Percentiles rank a stretch among this genome's conserved stretches.
Conservation (phyloP, 2,329 filamentous ascomycete genomes). For the Trichoderma sp. region DNA sequence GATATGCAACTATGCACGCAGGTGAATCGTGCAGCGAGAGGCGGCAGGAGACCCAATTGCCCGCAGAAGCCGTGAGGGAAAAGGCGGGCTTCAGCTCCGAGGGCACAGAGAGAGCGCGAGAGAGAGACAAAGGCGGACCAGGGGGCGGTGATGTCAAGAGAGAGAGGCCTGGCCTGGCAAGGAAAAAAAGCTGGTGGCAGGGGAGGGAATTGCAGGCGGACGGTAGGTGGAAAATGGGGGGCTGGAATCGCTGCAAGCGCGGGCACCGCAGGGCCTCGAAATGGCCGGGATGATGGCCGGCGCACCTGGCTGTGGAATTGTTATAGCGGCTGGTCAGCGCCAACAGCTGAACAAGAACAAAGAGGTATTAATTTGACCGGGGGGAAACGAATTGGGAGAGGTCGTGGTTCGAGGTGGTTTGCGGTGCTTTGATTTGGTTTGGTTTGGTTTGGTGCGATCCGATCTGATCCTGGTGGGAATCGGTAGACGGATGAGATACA, state of each 20-base stretch:
- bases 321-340: constrained; percentile 11
- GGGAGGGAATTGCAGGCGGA: background rate
- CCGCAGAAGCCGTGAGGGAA: constrained; percentile 6
- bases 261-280: constrained; percentile 6
- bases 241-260: constrained; percentile 26
- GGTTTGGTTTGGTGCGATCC: too few relatives aligned
- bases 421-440: too few relatives aligned
- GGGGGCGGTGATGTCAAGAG: constrained; percentile 25
- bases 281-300: background rate
- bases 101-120: constrained; percentile 9
- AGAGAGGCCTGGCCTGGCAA: too few relatives aligned
- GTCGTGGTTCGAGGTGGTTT: too few relatives aligned
- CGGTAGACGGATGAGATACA: too few relatives aligned
- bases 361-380: too few relatives aligned
- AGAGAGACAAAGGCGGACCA: constrained; percentile 13
- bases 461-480: too few relatives aligned
- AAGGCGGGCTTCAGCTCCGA: constrained; percentile 20
- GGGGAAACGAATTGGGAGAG: too few relatives aligned
- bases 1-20: constrained; percentile 15
- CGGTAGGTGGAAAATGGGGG: constrained; percentile 30
- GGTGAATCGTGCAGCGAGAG: constrained; percentile 23
- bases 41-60: constrained; percentile 26
- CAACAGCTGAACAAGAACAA: too few relatives aligned
- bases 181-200: constrained; percentile 28
- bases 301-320: constrained; percentile 8